phyloP scores from a whole-genome alignment of 2,329 filamentous ascomycete genomes.

The Balansia obtecta region DNA sequence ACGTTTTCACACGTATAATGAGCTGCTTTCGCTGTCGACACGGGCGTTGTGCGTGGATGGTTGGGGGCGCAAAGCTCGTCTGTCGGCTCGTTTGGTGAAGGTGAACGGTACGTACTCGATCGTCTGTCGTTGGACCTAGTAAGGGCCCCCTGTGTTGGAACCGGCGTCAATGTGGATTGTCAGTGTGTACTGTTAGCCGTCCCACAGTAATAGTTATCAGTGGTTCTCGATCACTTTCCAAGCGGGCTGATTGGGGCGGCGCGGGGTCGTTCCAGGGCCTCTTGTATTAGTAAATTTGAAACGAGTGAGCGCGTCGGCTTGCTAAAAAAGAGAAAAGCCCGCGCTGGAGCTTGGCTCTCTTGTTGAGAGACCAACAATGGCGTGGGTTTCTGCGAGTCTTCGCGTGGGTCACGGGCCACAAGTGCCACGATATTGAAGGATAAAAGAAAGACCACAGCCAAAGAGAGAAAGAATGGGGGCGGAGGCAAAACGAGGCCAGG shows the following conservation, averaged over 20 bases:
- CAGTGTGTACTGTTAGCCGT: slow-evolving; percentile 1
- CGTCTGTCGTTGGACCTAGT: slow-evolving; percentile 1
- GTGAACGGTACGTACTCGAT: slow-evolving; percentile 1
- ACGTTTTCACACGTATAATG: background rate
- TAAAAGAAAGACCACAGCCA: background rate
- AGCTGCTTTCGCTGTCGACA: background rate
- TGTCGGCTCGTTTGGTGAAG: background rate
- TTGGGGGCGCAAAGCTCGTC: background rate
- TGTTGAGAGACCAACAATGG: background rate
- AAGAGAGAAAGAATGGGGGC: background rate
- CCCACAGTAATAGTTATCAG: background rate
- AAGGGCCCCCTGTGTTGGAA: background rate
- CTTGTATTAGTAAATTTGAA: background rate
- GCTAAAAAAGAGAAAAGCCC: background rate
- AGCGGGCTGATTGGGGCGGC: background rate
- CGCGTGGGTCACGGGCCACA: background rate
- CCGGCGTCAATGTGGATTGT: background rate
- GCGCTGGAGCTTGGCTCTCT: background rate
- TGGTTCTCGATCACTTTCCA: background rate
- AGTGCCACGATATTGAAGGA: background rate
- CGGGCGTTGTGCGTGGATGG: background rate
- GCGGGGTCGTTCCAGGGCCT: background rate
- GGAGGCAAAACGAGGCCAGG: background rate
- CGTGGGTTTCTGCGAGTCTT: background rate
- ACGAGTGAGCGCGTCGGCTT: background rate